phyloP scores from a whole-genome alignment of 805 yeast genomes.

The Yamadazyma endophytica region DNA sequence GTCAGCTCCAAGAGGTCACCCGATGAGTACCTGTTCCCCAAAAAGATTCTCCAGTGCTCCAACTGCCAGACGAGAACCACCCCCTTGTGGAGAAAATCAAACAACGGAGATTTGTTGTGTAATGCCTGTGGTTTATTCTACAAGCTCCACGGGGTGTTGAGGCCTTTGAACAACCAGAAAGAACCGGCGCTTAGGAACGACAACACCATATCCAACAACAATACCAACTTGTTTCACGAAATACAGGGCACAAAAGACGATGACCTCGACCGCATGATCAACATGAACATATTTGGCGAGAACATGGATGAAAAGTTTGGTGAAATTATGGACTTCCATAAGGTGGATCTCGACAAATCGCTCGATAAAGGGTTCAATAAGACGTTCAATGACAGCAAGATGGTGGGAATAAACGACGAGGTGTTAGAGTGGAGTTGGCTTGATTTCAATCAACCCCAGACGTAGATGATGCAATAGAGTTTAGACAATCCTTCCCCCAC shows the following conservation, averaged over 20 bases:
- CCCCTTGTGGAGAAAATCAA: constrained; percentile 42
- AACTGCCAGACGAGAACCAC: constrained; percentile 43
- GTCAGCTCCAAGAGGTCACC: constrained; percentile 11
- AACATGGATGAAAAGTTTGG: no score
- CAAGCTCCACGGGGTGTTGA: constrained; percentile 41
- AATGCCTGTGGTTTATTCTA: constrained; percentile 45
- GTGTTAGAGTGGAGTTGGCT: constrained; percentile 39
- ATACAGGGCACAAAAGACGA: constrained; percentile 13
- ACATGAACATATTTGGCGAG: no score
- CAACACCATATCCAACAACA: not conserved
- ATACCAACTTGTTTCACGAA: not conserved
- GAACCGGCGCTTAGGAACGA: not conserved
- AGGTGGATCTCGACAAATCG: no score
- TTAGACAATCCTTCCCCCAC: no score
- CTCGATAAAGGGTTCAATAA: no score
- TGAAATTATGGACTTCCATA: no score
- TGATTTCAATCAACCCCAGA: no score
- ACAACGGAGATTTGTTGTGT: constrained; percentile 39
- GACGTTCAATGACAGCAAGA: no score
- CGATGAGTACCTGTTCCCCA: constrained; percentile 4
- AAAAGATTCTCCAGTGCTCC: constrained; percentile 30
- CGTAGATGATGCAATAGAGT: no score
- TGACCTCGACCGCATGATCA: constrained; percentile 37
- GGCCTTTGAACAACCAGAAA: constrained; percentile 30
- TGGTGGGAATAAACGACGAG: constrained; percentile 34